phyloP scores from a whole-genome alignment of 1,284 basidiomycete genomes.

The Ustilago shanxiensis region DNA sequence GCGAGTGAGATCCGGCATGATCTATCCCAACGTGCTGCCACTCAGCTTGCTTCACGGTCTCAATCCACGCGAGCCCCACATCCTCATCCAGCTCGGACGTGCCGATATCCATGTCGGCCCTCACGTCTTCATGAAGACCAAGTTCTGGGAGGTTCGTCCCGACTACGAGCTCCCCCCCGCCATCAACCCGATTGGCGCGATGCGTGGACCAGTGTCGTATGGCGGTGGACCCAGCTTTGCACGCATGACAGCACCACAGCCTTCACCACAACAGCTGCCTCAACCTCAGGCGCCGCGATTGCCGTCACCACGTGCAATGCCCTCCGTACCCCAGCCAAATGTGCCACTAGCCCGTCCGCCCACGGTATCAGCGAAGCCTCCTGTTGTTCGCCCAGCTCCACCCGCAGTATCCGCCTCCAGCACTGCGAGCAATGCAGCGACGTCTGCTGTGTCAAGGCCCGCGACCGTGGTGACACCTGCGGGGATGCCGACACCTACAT shows the following conservation, averaged over 20 bases:
- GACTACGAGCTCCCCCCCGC: slow-evolving; percentile 45
- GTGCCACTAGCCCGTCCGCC: slow-evolving; percentile 28
- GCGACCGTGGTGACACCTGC: slow-evolving; percentile 1
- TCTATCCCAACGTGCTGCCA: slow-evolving; percentile 58
- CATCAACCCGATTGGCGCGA: slow-evolving; percentile 20
- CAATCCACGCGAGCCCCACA: slow-evolving; percentile 57
- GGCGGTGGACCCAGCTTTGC: slow-evolving; percentile 17
- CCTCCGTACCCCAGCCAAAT: slow-evolving; percentile 21
- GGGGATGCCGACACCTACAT: slow-evolving; percentile 27
- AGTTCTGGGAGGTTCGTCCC: slow-evolving; percentile 63
- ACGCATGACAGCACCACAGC: slow-evolving; percentile 17
- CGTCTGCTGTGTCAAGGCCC: slow-evolving; percentile 15
- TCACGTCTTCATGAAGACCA: slow-evolving; percentile 60
- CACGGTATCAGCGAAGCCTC: slow-evolving; percentile 12
- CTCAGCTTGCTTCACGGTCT: slow-evolving; percentile 55
- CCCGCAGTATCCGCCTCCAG: slow-evolving; percentile 3
- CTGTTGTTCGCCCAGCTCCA: slow-evolving; percentile 16
- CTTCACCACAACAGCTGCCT: slow-evolving; percentile 28
- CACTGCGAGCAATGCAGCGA: not conserved
- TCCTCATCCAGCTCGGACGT: slow-evolving; percentile 58
- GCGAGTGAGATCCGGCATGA: slow-evolving; percentile 51
- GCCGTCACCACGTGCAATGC: slow-evolving; percentile 32
- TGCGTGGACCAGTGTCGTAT: slow-evolving; percentile 29
- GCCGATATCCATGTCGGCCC: slow-evolving; percentile 65
- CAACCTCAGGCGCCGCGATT: slow-evolving; percentile 31